phyloP scores from a whole-genome alignment of 23 red algal genomes.

The Cyanidiococcus yangmingshanensis region DNA sequence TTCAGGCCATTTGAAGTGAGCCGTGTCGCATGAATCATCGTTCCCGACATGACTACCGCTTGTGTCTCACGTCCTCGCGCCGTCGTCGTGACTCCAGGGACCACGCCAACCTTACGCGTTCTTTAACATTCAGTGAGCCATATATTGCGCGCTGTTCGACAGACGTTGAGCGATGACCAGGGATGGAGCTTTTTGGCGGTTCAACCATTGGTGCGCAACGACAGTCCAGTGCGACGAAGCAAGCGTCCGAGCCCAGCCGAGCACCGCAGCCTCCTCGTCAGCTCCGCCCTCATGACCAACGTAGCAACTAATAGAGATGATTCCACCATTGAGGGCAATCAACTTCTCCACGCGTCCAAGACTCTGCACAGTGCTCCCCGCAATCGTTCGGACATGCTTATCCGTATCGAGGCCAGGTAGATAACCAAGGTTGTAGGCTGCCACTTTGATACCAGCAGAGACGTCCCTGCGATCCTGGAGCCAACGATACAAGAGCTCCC shows the following conservation, averaged over 20 bases:
- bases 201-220: slow-evolving; percentile 6
- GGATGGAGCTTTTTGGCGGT: not conserved
- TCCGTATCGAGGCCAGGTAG: not conserved
- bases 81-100: too few relatives aligned
- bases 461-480: not conserved
- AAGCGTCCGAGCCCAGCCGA: not conserved
- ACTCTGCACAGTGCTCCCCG: not conserved
- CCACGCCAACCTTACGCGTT: too few relatives aligned
- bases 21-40: too few relatives aligned
- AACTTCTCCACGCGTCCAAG: not conserved
- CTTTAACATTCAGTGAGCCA: too few relatives aligned
- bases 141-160: too few relatives aligned
- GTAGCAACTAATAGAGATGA: slow-evolving; percentile 13
- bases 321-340: not conserved
- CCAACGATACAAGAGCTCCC: not conserved
- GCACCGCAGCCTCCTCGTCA: not conserved
- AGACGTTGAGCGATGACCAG: not conserved
- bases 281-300: slow-evolving; percentile 5
- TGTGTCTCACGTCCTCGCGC: too few relatives aligned
- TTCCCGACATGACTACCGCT: too few relatives aligned
- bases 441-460: not conserved
- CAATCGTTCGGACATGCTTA: not conserved
- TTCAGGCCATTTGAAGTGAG: too few relatives aligned
- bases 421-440: slow-evolving; percentile 6
- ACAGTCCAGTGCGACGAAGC: not conserved